phyloP scores from a whole-genome alignment of 768 basidiomycete species.

The Suillus clintonianus region DNA sequence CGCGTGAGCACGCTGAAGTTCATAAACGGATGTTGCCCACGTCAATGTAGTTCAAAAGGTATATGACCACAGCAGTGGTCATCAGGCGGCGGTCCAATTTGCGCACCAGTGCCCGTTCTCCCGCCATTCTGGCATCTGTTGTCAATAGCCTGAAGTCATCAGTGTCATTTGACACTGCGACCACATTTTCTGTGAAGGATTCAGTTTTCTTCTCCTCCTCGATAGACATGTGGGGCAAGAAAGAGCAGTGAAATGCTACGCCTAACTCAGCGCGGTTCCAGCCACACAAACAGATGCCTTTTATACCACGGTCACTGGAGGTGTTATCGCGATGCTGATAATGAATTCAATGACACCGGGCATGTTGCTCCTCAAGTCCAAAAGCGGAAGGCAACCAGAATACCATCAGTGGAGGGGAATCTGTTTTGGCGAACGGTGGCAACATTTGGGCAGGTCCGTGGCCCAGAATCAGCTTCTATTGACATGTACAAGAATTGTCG shows the following conservation, averaged over 20 bases:
- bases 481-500: background rate
- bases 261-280: background rate
- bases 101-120: constrained; percentile 23
- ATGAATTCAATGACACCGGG: constrained; percentile 3
- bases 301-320: background rate
- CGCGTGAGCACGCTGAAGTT: background rate
- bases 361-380: background rate
- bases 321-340: background rate
- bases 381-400: background rate
- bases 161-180: background rate
- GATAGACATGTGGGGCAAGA: constrained; percentile 8
- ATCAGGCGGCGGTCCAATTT: constrained; percentile 31
- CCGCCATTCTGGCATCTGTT: constrained; percentile 13
- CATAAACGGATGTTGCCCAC: constrained; percentile 7
- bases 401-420: background rate
- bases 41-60: constrained; percentile 28
- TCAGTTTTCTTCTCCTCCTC: constrained; percentile 11
- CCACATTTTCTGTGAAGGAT: constrained; percentile 11
- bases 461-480: background rate
- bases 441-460: background rate
- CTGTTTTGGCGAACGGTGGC: background rate
- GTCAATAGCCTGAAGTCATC: constrained; percentile 15
- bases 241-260: background rate
- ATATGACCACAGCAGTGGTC: constrained; percentile 27
- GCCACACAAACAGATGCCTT: background rate